phyloP scores from a whole-genome alignment of 1,139 yeast species.

The Candida freyschussii region DNA sequence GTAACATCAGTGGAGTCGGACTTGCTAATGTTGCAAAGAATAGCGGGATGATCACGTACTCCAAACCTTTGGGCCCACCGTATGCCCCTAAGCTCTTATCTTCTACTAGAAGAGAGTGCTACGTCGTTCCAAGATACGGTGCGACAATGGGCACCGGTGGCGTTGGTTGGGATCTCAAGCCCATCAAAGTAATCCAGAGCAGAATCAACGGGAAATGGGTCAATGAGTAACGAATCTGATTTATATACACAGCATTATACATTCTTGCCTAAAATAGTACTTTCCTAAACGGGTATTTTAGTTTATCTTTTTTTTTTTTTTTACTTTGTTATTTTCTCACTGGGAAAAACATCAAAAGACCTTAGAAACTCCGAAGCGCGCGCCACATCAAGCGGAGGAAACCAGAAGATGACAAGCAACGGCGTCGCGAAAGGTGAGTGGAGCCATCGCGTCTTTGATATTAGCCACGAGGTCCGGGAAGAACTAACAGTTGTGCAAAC shows the following conservation, averaged over 20 bases:
- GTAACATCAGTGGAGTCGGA: constrained; percentile 71
- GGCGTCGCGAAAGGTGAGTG: constrained; percentile 2
- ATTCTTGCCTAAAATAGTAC: not conserved
- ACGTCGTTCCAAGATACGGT: constrained; percentile 89
- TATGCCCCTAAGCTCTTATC: constrained; percentile 70
- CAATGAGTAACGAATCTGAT: constrained; percentile 26
- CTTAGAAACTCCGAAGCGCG: no score
- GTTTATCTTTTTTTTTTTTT: no score
- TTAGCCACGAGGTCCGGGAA: no score
- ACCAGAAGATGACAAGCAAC: no score
- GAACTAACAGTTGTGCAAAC: no score
- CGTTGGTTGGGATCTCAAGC: constrained; percentile 91
- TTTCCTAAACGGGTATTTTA: not conserved
- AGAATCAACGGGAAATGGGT: constrained; percentile 60
- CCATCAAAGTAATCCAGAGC: constrained; percentile 67
- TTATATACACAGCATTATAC: not conserved
- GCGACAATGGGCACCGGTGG: constrained; percentile 80
- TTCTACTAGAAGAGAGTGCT: constrained; percentile 71
- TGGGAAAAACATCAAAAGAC: no score
- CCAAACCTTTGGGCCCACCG: constrained; percentile 90
- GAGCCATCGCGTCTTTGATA: no score
- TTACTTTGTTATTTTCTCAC: no score
- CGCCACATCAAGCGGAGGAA: no score
- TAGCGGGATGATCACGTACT: constrained; percentile 71
- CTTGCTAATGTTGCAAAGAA: constrained; percentile 71